These are phyloP conservation scores for Somion occarium DNA, from an alignment of 1,284 basidiomycete species.

Conservation along the genomic window DNA sequence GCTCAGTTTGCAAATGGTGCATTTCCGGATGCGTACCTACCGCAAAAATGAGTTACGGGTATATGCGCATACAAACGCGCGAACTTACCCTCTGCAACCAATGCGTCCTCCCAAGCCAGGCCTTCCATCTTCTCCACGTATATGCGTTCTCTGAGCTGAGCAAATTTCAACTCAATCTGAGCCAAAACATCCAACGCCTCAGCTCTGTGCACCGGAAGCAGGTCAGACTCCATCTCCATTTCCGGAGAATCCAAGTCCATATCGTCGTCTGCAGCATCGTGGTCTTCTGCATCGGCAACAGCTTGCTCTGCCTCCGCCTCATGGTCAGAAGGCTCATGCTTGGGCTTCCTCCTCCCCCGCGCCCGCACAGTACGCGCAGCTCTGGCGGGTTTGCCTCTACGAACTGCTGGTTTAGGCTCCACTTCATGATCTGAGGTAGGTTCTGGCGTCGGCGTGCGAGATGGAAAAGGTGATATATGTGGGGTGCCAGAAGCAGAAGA, in stretches of 20 bases:
- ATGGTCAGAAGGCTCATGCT: conserved; percentile 30
- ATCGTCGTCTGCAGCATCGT: conserved; percentile 28
- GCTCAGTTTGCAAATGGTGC: conserved; percentile 69
- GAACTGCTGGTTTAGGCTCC: conserved; percentile 24
- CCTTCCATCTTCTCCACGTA: conserved; percentile 83
- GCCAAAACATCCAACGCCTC: conserved; percentile 77
- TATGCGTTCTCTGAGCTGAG: conserved; percentile 63
- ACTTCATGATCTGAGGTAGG: conserved; percentile 25
- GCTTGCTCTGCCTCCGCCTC: conserved; percentile 34
- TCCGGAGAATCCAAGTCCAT: conserved; percentile 37
- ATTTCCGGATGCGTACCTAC: conserved; percentile 81
- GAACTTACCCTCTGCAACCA: conserved; percentile 58
- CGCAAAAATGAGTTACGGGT: conserved; percentile 9
- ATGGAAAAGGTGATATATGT: conserved; percentile 34
- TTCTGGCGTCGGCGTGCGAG: conserved; percentile 40
- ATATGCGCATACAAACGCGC: conserved; percentile 10
- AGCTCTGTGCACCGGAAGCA: conserved; percentile 48
- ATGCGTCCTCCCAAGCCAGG: conserved; percentile 69
- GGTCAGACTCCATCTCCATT: conserved; percentile 25
- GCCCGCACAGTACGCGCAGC: conserved; percentile 15
- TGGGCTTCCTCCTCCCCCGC: conserved; percentile 21
- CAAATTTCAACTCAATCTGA: conserved; percentile 75
- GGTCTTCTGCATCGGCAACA: conserved; percentile 36
- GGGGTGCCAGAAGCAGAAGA: conserved; percentile 22
- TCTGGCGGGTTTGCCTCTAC: conserved; percentile 20